Percentiles rank a stretch among this genome's conserved stretches.
Conservation (phyloP, 1,284 basidiomycete species). For the Stygiomarasmius scandens region DNA sequence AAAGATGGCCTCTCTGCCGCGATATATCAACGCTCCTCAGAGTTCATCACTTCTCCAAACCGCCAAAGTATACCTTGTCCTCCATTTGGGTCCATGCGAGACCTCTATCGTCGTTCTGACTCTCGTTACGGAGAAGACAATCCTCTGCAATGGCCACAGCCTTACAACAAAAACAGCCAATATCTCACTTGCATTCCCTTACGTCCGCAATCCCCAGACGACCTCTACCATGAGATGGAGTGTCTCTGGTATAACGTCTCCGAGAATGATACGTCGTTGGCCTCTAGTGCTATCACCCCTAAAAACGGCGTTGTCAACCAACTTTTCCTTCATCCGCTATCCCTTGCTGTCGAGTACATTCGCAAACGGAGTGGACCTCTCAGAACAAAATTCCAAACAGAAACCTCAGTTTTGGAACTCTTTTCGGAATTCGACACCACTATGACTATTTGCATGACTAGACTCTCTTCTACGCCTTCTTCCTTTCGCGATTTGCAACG, state of each 20-base stretch:
- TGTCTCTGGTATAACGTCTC: background rate
- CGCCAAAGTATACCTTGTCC: background rate
- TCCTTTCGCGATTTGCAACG: background rate
- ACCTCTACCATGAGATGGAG: background rate
- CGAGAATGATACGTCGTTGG: background rate
- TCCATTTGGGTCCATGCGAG: constrained; percentile 1
- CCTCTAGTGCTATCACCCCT: background rate
- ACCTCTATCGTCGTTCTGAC: constrained; percentile 6
- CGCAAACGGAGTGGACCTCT: no score
- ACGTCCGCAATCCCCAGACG: background rate
- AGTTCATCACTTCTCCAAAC: constrained; percentile 12
- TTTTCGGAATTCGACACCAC: no score
- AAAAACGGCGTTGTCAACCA: no score
- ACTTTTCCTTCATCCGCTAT: no score
- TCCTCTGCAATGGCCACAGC: constrained; percentile 4
- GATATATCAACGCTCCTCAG: background rate
- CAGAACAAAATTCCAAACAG: no score
- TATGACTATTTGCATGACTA: no score
- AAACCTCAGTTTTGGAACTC: no score
- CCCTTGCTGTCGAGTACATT: no score
- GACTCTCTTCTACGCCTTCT: background rate
- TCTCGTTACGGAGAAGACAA: constrained; percentile 4
- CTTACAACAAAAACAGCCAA: background rate
- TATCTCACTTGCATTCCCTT: background rate
- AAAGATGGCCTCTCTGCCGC: background rate